Evolutionary conservation across 108 stramenopile species (phyloP).

Genomic region (Nitzschia sp.): DNA sequence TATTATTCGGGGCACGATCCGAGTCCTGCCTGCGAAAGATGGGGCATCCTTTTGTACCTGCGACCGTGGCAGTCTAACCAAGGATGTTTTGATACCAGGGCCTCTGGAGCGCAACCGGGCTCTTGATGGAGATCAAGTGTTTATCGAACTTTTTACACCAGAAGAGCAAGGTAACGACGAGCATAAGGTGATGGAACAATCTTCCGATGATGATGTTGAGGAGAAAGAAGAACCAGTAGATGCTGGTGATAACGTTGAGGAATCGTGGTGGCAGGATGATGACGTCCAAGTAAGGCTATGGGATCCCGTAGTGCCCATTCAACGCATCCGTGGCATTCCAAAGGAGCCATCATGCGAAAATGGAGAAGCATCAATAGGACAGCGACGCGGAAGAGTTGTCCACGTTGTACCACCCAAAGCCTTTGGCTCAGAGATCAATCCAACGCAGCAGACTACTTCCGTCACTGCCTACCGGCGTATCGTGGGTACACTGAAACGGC

Average conservation of each 20-base stretch:
- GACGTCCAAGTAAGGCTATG: slow-evolving; percentile 69
- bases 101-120: slow-evolving; percentile 77
- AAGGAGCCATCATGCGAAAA: slow-evolving; percentile 4
- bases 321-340: slow-evolving; percentile 10
- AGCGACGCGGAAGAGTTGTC: slow-evolving; percentile 64
- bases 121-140: slow-evolving; percentile 86
- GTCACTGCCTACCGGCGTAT: slow-evolving; percentile 56
- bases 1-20: slow-evolving; percentile 71
- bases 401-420: slow-evolving; percentile 58
- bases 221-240: slow-evolving; percentile 27
- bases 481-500: slow-evolving; percentile 66
- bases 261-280: slow-evolving; percentile 80
- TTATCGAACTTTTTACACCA: slow-evolving; percentile 65
- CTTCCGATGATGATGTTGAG: slow-evolving; percentile 14
- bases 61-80: slow-evolving; percentile 67
- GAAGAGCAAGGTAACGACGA: slow-evolving; percentile 35
- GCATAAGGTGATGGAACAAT: not conserved
- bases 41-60: slow-evolving; percentile 73
- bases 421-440: slow-evolving; percentile 29
- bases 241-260: not conserved
- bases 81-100: slow-evolving; percentile 70
- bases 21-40: slow-evolving; percentile 51
- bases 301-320: slow-evolving; percentile 74
- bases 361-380: slow-evolving; percentile 14
- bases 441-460: slow-evolving; percentile 28